Evolutionary conservation across 78 protist species (phyloP), one percentile per base, ranked within the genome.

Genomic region (Polysphondylium violaceum): DNA sequence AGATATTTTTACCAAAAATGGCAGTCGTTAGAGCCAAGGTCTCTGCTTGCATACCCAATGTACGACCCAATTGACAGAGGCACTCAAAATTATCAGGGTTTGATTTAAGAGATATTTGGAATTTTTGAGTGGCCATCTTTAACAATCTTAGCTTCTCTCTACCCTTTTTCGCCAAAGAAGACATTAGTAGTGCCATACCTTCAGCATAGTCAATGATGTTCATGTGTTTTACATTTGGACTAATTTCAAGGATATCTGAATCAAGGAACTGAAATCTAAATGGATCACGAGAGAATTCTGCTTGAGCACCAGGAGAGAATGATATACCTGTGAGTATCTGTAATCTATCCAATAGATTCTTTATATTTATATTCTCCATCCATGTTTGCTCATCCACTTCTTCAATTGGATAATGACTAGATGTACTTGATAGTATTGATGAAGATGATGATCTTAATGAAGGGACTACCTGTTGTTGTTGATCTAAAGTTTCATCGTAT

Each of bases 121-220:
- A 87, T 47, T 87, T 87, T 0, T 33, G 35, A 2, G 93, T 40
- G 5, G 93, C 64, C 87, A 87, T 75, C 44, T 87, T 87, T 17
- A 87, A 59, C 35, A 89, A 21, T n/a, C 94, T 29, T n/a, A 89
- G 23, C 8, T 50, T 47, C 21, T 76, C 78, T 9, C 78, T 31
- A 16, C 87, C 87, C 11, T 44, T 50, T 35, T 92, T 92, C 1
- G 75, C 14, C 31, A 60, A 36, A 23, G 92, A 79, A 2, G 91
- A 25, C 88, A 92, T 68, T 14, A 69, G 16, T 14, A 92, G 64
- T 58, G 92, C 91, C 92, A 81, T 92, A 40, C 90, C 95, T 41
- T 92, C 95, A 1, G 88, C 85, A 56, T 69, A 83, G 29, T 92
- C 91, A n/a, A 92, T 74, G 27, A 92, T 83, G 29, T 92, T 92